phyloP scores from a whole-genome alignment of 495 filamentous ascomycete species.

The Xylaria scruposa region DNA sequence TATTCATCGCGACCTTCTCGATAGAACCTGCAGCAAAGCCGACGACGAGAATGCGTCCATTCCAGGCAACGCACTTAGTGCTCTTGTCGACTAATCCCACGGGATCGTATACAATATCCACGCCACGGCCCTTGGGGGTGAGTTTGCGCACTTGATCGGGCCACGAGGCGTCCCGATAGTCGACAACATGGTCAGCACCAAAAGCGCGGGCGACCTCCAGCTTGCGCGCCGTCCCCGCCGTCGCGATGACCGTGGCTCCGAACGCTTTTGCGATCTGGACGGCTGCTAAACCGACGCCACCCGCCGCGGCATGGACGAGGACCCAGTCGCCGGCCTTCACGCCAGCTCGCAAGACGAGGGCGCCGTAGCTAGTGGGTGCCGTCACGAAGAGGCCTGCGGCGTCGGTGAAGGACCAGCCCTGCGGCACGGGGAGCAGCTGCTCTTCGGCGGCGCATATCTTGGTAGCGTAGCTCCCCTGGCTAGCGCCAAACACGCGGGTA shows the following conservation, averaged over 20 bases:
- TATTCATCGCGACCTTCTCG: constrained; percentile 91
- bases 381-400: constrained; percentile 92
- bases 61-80: constrained; percentile 90
- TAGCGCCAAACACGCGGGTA: constrained; percentile 84
- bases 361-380: constrained; percentile 88
- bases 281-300: constrained; percentile 89
- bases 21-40: constrained; percentile 90
- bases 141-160: constrained; percentile 78
- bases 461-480: constrained; percentile 86
- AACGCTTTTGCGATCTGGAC: constrained; percentile 92
- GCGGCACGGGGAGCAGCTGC: constrained; percentile 72
- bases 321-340: constrained; percentile 84
- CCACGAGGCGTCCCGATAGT: constrained; percentile 77
- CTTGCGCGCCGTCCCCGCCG: constrained; percentile 79
- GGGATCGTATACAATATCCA: constrained; percentile 87
- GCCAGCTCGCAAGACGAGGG: constrained; percentile 76
- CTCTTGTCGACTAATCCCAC: constrained; percentile 83
- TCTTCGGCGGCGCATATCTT: constrained; percentile 70
- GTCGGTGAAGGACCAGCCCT: constrained; percentile 81
- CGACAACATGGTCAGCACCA: constrained; percentile 83
- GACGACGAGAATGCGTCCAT: constrained; percentile 83
- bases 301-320: constrained; percentile 90
- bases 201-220: constrained; percentile 76
- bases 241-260: constrained; percentile 89
- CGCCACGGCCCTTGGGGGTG: constrained; percentile 71